Conservation (phyloP, 2,329 filamentous ascomycete species). For the Coleophoma eucalyptorum region DNA sequence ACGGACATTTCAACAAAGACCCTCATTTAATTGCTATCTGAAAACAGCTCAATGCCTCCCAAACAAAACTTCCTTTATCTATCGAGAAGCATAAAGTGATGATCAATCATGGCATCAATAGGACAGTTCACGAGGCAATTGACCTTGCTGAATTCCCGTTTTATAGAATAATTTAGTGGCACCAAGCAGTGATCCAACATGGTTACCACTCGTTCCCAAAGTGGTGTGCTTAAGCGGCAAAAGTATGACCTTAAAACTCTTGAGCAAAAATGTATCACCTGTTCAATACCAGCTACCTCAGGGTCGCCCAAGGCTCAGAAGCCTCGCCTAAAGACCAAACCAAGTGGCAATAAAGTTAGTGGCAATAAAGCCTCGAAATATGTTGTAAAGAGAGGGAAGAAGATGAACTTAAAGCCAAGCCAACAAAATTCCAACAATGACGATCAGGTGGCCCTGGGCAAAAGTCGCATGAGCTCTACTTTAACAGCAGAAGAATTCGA, state of each 20-base stretch:
- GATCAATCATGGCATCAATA: too few relatives aligned
- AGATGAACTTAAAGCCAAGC: background rate
- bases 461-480: too few relatives aligned
- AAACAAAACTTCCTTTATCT: too few relatives aligned
- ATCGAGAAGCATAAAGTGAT: too few relatives aligned
- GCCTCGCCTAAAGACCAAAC: background rate
- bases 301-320: background rate
- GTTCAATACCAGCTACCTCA: background rate
- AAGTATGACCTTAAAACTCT: constrained; percentile 3
- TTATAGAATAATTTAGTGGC: too few relatives aligned
- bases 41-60: too few relatives aligned
- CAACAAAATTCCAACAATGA: background rate
- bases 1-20: too few relatives aligned
- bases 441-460: too few relatives aligned
- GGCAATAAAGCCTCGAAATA: background rate
- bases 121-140: too few relatives aligned
- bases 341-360: background rate
- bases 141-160: too few relatives aligned
- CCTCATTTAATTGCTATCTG: too few relatives aligned
- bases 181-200: background rate
- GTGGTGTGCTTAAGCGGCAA: background rate
- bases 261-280: background rate
- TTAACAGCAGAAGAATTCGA: too few relatives aligned
- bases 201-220: constrained; percentile 1
- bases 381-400: background rate